Conservation (phyloP, 2,329 filamentous ascomycete genomes). For the Oidium heveae region DNA sequence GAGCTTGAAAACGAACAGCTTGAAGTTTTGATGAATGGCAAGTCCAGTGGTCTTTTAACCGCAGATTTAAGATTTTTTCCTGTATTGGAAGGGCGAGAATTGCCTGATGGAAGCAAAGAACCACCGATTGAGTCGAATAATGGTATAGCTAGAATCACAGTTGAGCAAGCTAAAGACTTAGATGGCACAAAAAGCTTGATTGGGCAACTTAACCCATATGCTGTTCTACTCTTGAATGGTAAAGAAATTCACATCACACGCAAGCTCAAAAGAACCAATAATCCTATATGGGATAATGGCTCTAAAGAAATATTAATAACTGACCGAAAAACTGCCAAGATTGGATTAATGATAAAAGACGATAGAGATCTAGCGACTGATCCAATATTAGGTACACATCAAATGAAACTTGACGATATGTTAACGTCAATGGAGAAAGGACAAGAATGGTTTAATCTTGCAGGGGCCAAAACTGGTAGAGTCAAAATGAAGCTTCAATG, state of each 20-base stretch:
- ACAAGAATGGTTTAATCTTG: constrained; percentile 85
- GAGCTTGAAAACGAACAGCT: constrained; percentile 67
- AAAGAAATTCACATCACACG: constrained; percentile 76
- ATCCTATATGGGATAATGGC: constrained; percentile 84
- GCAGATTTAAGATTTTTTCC: constrained; percentile 89
- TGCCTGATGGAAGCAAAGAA: constrained; percentile 52
- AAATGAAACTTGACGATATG: constrained; percentile 89
- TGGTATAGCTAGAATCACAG: constrained; percentile 76
- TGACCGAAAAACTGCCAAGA: constrained; percentile 67
- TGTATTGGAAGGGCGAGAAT: constrained; percentile 46
- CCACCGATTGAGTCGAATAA: constrained; percentile 76
- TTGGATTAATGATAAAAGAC: constrained; percentile 86
- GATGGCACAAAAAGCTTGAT: constrained; percentile 82
- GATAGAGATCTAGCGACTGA: constrained; percentile 68
- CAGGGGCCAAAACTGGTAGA: constrained; percentile 56
- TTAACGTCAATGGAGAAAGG: constrained; percentile 75
- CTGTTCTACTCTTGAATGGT: constrained; percentile 65
- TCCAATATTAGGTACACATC: constrained; percentile 69
- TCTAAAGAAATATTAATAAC: constrained; percentile 89
- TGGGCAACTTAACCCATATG: constrained; percentile 78
- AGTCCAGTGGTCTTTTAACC: constrained; percentile 53
- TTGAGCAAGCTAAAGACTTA: constrained; percentile 90
- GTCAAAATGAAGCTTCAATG: constrained; percentile 82
- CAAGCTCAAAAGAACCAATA: constrained; percentile 90
- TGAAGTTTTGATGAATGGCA: constrained; percentile 64